phyloP scores from a whole-genome alignment of 129 eudicot species.

The Saussurea involucrata region DNA sequence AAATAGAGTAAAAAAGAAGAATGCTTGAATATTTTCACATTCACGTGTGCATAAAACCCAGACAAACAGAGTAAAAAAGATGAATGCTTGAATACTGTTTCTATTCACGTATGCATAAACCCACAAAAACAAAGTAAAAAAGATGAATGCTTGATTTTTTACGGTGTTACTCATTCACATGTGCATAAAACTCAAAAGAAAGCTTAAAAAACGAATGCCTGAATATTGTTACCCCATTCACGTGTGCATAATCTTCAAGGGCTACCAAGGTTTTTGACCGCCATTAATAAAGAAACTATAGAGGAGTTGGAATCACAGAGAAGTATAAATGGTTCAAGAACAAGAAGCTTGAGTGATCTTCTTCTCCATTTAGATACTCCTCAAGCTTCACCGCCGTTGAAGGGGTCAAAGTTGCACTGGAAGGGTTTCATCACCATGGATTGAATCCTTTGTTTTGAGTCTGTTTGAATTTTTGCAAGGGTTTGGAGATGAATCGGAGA shows the following conservation, averaged over 20 bases:
- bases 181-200: background rate
- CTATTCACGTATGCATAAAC: no score
- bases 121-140: background rate
- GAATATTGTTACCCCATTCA: background rate
- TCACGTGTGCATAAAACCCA: no score
- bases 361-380: constrained; percentile 35
- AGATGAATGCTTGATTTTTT: background rate
- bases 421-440: constrained; percentile 29
- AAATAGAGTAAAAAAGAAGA: no score
- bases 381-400: constrained; percentile 31
- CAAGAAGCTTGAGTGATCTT: constrained; percentile 71
- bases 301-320: constrained; percentile 81
- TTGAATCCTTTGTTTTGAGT: constrained; percentile 57
- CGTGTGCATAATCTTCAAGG: constrained; percentile 68
- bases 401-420: constrained; percentile 12
- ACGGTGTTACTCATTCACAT: background rate
- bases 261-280: constrained; percentile 83
- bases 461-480: background rate
- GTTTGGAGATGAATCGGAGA: background rate
- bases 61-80: no score
- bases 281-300: constrained; percentile 78
- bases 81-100: no score
- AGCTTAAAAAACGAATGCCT: background rate
- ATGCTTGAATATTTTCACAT: no score
- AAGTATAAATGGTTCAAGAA: constrained; percentile 76